Conservation (phyloP, 2,329 filamentous ascomycete species). For the Apiospora koreana region DNA sequence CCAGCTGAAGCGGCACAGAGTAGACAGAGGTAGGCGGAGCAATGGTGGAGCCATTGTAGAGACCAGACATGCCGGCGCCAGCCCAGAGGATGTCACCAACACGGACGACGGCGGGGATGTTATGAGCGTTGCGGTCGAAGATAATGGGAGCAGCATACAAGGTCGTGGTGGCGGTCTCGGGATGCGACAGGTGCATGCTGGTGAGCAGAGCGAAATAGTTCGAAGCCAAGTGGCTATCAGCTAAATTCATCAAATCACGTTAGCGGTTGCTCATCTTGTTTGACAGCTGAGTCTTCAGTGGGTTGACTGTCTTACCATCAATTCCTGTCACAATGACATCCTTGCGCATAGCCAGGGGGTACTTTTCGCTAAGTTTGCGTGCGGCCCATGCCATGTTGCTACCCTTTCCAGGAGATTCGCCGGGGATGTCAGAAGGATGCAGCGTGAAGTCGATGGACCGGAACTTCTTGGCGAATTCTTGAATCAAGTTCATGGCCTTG, state of each 20-base stretch:
- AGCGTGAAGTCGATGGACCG: conserved; percentile 67
- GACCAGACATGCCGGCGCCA: conserved; percentile 68
- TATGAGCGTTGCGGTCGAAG: conserved; percentile 73
- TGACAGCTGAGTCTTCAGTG: conserved; percentile 10
- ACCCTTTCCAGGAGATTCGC: conserved; percentile 72
- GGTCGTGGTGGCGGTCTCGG: conserved; percentile 61
- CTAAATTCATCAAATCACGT: conserved; percentile 41
- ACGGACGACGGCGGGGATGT: conserved; percentile 66
- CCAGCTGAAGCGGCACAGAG: conserved; percentile 65
- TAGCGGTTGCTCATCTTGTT: conserved; percentile 20
- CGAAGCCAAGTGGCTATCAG: conserved; percentile 69
- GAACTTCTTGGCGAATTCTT: conserved; percentile 65
- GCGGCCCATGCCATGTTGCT: conserved; percentile 75
- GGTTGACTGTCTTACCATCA: conserved; percentile 58
- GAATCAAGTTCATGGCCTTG: conserved; percentile 64
- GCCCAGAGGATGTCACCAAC: conserved; percentile 74
- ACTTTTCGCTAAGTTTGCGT: conserved; percentile 63
- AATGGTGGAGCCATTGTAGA: conserved; percentile 64
- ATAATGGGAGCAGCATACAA: conserved; percentile 71
- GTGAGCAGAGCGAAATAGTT: conserved; percentile 69
- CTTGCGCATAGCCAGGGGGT: conserved; percentile 51
- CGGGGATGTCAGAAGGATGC: conserved; percentile 65
- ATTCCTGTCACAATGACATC: conserved; percentile 72
- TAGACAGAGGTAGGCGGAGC: conserved; percentile 75
- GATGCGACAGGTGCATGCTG: conserved; percentile 60